Base-by-base conservation (phyloP, 2,329 filamentous ascomycete genomes). In the Akanthomyces lecanii region DNA sequence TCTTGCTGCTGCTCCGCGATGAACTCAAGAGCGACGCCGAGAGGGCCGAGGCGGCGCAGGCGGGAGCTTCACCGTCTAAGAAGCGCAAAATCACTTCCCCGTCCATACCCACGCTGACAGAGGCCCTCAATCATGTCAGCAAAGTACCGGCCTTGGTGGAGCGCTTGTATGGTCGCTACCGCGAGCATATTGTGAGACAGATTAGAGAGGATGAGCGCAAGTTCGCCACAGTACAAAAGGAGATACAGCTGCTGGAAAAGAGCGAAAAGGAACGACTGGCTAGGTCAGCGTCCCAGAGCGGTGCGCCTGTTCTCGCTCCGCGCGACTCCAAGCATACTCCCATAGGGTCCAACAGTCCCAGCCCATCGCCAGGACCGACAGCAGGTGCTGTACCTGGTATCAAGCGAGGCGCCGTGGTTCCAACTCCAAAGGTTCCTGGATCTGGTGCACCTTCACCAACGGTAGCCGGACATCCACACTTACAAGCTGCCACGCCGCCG, bases 41-140 rank as follows among this genome's bases (percentile, higher is more conserved):
- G 45, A 69, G 71, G 10, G 70, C 71, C 64, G 70, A 74, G 28
- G 75, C 74, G 64, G 72, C 63, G n/a, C 48, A 56, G 30, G 65
- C 65, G n/a, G 71, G 69, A 53, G 71, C 78, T 42, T 82, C 81
- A 36, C 82, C 85, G 6, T 83, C 86, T 11, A 87, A 84, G 74
- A 95, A 93, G 79, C 85, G 90, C 69, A 96, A 94, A 78, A 81
- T 89, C 44, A 82, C 85, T 36, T 87, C 82, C 64, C 86, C 89
- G 10, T 80, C 83, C 52, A 72, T 87, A 64, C 85, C 87, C 14
- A 85, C 85, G 1, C 77, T 92, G 33, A 82, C 85, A 66, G 89
- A 93, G 66, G 85, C 85, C 4, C 80, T 83, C 61, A 81, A 87
- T 66, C 85, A 92, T 73, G 74, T 83, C 33, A 85, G 89, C 56